These are phyloP conservation scores for Phylloporus arenicola DNA, from an alignment of 768 basidiomycete genomes.

Conservation along the genomic window DNA sequence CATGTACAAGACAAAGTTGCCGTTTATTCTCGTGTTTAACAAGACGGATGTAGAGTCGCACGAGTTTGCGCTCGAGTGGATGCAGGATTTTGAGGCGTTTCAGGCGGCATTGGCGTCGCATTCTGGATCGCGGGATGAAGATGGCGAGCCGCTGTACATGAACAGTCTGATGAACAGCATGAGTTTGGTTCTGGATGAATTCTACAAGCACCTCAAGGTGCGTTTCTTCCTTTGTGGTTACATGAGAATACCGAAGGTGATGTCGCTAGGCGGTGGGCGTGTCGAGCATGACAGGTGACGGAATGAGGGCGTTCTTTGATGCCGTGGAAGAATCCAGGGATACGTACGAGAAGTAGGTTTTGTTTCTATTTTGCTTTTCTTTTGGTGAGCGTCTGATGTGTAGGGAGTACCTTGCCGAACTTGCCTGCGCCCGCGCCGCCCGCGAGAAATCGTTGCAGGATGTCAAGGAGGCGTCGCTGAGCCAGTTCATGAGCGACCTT, in stretches of 20 bases:
- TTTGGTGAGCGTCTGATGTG: background rate
- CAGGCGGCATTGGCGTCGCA: slow-evolving; percentile 80
- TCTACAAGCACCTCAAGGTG: slow-evolving; percentile 94
- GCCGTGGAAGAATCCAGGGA: slow-evolving; percentile 83
- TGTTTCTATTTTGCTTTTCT: background rate
- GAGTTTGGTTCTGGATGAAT: slow-evolving; percentile 96
- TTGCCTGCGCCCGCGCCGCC: slow-evolving; percentile 61
- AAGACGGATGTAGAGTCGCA: slow-evolving; percentile 93
- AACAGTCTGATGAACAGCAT: slow-evolving; percentile 98
- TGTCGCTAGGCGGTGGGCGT: slow-evolving; percentile 81
- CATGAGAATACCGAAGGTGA: background rate
- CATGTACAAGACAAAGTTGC: slow-evolving; percentile 95
- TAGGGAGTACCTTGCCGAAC: slow-evolving; percentile 90
- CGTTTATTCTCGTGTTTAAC: slow-evolving; percentile 97
- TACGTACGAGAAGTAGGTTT: slow-evolving; percentile 80
- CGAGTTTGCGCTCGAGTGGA: slow-evolving; percentile 94
- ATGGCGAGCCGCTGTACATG: slow-evolving; percentile 96
- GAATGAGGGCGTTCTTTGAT: slow-evolving; percentile 85
- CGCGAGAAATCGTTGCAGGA: slow-evolving; percentile 61
- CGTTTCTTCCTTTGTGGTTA: slow-evolving; percentile 10
- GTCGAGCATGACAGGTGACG: slow-evolving; percentile 92
- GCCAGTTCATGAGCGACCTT: slow-evolving; percentile 74
- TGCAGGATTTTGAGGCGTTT: slow-evolving; percentile 95
- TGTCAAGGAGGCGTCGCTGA: slow-evolving; percentile 71
- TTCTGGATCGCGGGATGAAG: slow-evolving; percentile 59